phyloP scores from a whole-genome alignment of 73 alveolate genomes.

The Symbiodinium natans region DNA sequence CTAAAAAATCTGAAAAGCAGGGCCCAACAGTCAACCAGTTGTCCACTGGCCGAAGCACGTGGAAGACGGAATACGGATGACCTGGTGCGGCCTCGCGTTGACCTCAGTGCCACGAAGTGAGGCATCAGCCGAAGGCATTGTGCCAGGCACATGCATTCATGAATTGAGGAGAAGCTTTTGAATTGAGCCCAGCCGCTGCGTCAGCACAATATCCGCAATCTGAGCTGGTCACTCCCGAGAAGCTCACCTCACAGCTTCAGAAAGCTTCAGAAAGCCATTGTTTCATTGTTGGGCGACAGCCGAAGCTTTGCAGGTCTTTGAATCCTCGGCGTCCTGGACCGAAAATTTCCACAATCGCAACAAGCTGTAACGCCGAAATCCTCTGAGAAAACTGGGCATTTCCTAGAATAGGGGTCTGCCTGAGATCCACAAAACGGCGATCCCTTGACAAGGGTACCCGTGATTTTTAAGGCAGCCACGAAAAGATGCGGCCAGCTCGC shows the following conservation, averaged over 20 bases:
- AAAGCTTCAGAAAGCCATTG: not conserved
- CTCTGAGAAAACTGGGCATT: not conserved
- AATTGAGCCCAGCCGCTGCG: not conserved
- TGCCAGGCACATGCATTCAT: too few relatives aligned
- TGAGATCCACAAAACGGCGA: not conserved
- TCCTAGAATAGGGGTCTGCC: not conserved
- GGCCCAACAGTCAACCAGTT: not conserved
- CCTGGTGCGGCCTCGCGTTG: conserved; percentile 36
- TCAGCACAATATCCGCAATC: conserved; percentile 16
- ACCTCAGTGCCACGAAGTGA: not conserved
- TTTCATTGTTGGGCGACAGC: not conserved
- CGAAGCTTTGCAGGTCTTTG: not conserved
- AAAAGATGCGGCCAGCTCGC: not conserved
- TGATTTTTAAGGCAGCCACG: too few relatives aligned
- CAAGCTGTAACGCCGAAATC: too few relatives aligned
- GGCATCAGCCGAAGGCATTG: too few relatives aligned
- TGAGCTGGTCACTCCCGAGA: conserved; percentile 31
- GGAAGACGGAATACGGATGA: conserved; percentile 43
- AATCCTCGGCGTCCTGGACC: not conserved
- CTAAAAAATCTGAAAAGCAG: not conserved
- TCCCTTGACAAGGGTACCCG: not conserved
- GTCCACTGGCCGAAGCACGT: not conserved
- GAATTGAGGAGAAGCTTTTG: not conserved
- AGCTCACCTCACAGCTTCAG: conserved; percentile 14
- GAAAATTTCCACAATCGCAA: not conserved